A percentile compares a stretch with the other conserved stretches of the same genome.
Evolutionary conservation across 371 early-diverging fungal genomes (phyloP).

Genomic region (Mucor piriformis): DNA sequence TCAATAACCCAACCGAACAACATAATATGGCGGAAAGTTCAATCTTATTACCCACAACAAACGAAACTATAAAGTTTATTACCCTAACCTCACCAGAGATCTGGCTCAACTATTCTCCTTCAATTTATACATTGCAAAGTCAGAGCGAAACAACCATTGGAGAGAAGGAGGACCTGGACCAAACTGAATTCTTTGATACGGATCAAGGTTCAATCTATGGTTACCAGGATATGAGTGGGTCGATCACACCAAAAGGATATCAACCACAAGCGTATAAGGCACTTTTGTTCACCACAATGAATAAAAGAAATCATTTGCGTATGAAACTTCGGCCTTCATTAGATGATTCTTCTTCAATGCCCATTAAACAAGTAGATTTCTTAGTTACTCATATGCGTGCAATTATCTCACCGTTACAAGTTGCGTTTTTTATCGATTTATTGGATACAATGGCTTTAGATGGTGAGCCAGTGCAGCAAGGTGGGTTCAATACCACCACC

Average conservation of each 20-base stretch:
- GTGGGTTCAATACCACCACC: not conserved
- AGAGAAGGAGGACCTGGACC: not conserved
- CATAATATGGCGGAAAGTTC: conserved; percentile 44
- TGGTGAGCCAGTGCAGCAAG: not conserved
- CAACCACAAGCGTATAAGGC: conserved; percentile 38
- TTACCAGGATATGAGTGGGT: conserved; percentile 30
- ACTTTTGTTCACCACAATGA: conserved; percentile 42
- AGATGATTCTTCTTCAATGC: conserved; percentile 2
- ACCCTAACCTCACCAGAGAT: conserved; percentile 40
- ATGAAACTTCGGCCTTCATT: conserved; percentile 38
- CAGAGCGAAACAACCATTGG: conserved; percentile 27
- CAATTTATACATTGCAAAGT: conserved; percentile 22
- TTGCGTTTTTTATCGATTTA: conserved; percentile 38
- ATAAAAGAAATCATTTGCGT: conserved; percentile 42
- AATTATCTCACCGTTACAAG: conserved; percentile 35
- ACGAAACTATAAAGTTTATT: conserved; percentile 49
- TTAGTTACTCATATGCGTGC: conserved; percentile 32
- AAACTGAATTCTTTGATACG: conserved; percentile 43
- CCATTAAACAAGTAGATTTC: conserved; percentile 39
- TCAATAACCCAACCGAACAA: conserved; percentile 19
- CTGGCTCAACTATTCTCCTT: conserved; percentile 34
- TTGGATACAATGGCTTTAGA: conserved; percentile 19
- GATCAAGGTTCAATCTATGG: conserved; percentile 16
- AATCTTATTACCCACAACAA: conserved; percentile 32
- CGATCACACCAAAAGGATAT: conserved; percentile 31